Evolutionary conservation across 169 alveolate genomes (phyloP).

Genomic region (Blepharisma undulans): DNA sequence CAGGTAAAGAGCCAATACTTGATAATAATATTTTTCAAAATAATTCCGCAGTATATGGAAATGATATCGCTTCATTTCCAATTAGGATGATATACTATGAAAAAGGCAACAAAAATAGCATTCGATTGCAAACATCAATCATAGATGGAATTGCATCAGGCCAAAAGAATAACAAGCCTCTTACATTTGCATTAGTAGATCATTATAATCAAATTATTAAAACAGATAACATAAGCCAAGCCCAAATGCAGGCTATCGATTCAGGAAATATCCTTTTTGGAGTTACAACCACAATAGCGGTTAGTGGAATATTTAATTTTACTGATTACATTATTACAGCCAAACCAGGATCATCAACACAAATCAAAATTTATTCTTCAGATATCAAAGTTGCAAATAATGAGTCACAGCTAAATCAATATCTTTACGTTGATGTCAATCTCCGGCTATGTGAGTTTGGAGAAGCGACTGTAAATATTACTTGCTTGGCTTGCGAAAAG

Average conservation of each 20-base stretch:
- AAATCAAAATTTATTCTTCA: not conserved
- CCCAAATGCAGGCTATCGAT: not conserved
- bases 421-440: not conserved
- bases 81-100: not conserved
- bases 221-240: not conserved
- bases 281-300: not conserved
- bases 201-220: not conserved
- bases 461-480: not conserved
- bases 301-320: not conserved
- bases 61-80: not conserved
- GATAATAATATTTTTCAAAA: not conserved
- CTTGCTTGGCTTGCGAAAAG: not conserved
- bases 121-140: not conserved
- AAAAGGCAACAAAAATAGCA: not conserved
- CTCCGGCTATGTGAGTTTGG: not conserved
- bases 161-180: not conserved
- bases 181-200: not conserved
- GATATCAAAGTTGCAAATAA: not conserved
- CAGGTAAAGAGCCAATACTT: not conserved
- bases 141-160: not conserved
- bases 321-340: not conserved
- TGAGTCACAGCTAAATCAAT: not conserved
- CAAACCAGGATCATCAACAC: not conserved
- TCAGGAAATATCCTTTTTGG: not conserved
- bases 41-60: slow-evolving; percentile 17